Base-by-base conservation (phyloP, 2,329 filamentous ascomycete species). In the Ophiostoma sp. region DNA sequence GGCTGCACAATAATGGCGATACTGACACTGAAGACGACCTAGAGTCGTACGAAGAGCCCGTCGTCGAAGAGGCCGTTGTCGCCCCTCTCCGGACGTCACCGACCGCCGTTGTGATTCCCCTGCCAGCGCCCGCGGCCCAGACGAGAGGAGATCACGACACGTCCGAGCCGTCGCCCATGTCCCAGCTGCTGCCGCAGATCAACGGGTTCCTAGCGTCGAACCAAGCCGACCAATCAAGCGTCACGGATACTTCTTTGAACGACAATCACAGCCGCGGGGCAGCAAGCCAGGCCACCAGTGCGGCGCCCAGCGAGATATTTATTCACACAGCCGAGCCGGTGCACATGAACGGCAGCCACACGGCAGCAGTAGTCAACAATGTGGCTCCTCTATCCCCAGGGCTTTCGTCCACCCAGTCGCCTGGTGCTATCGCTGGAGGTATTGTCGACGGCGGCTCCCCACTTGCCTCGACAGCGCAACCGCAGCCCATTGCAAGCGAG, bases 321-420 rank as follows among this genome's bases (percentile, higher is more conserved):
- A 17, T 71, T 44, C 69, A 69, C 11, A 31, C 39, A 64, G 67
- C 67, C 5, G 70, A 71, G 64, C 70, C 70, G 2, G 62, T 71
- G 27, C 65, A 52, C 2, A 39, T 44, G 3, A 67, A 67, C 31
- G 64, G 64, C 64, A 67, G n/a, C 36, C 35, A 41, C 17, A 65
- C 60, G 8, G 31, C 60, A 48, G 44, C 60, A 3, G 60, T 64
- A 4, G 48, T 57, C 11, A 67, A 41, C n/a, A n/a, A 39, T 15
- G 20, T 31, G 39, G 36, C 71, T 17, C 67, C 48, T 7, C 66
- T 67, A n/a, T 69, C 66, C 3, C 65, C 65, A 6, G n/a, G 15
- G 33, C 57, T 17, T 3, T 69, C 11, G 41, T 17, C 8, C 64
- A 17, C 15, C 5, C 62, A 20, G 62, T 39, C 33, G 17, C 7